These are phyloP conservation scores for Yarrowia deformans DNA, from an alignment of 805 yeast species.

Conservation along the genomic window DNA sequence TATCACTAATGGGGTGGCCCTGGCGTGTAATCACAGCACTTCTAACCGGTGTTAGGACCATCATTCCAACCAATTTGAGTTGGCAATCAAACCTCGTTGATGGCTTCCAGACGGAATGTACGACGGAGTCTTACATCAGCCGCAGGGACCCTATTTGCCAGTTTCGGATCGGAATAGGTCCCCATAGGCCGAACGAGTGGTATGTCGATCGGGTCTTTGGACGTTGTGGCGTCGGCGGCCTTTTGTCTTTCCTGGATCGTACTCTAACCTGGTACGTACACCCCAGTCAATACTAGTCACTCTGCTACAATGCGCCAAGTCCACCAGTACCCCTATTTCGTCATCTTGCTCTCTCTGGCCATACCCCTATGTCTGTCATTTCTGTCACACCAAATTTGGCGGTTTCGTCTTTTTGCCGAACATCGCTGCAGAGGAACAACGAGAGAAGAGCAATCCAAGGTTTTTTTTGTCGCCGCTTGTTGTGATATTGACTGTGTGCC, in stretches of 20 bases:
- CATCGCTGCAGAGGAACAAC: constrained; percentile 1
- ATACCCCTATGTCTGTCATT: not conserved
- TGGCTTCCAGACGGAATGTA: constrained; percentile 1
- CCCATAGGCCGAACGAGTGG: no score
- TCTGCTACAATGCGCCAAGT: not conserved
- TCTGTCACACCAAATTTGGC: not conserved
- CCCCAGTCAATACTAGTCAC: not conserved
- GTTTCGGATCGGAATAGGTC: not conserved
- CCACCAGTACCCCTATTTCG: not conserved
- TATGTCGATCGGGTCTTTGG: no score
- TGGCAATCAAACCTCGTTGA: constrained; percentile 8
- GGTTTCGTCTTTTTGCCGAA: not conserved
- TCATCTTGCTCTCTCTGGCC: not conserved
- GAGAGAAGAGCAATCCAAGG: constrained; percentile 15
- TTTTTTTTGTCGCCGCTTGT: constrained; percentile 18
- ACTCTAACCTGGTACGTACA: not conserved
- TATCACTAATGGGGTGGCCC: no score
- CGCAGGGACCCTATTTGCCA: not conserved
- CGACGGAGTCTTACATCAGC: not conserved
- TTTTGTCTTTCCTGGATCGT: not conserved
- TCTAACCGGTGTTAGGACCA: no score
- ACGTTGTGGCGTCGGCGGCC: no score
- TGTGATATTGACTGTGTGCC: constrained; percentile 1
- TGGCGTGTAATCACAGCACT: no score
- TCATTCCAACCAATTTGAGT: not conserved